Conservation (phyloP, 768 basidiomycete genomes). For the Chalciporus chontae region DNA sequence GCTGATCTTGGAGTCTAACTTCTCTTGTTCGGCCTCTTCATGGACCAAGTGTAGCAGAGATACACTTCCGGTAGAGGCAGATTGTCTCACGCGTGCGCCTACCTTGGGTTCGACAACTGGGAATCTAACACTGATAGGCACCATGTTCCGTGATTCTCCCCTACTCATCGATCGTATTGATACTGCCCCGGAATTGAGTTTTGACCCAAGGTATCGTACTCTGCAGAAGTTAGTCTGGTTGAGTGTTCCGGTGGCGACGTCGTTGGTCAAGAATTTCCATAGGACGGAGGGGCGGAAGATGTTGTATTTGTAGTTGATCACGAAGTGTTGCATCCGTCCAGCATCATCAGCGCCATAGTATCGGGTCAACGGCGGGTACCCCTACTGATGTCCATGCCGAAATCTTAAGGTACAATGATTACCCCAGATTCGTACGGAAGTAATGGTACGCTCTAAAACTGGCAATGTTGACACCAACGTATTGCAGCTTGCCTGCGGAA, state of each 20-base stretch:
- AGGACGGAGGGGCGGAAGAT: conserved; percentile 55
- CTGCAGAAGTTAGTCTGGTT: conserved; percentile 7
- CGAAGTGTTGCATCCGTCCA: conserved; percentile 58
- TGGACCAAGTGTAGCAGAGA: no score
- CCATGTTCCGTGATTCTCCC: no score
- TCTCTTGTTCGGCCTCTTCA: no score
- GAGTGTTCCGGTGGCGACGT: conserved; percentile 37
- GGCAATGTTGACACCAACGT: conserved; percentile 12
- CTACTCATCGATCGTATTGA: no score
- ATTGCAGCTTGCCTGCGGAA: conserved; percentile 8
- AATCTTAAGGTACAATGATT: background rate
- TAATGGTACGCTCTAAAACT: conserved; percentile 2
- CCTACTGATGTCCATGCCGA: conserved; percentile 7
- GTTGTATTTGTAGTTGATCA: conserved; percentile 48
- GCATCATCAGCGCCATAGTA: no score
- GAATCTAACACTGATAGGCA: no score
- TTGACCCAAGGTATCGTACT: conserved; percentile 10
- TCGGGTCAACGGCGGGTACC: no score
- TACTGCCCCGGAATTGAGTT: no score
- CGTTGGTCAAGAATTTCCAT: conserved; percentile 50
- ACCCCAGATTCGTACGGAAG: background rate
- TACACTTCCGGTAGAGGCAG: no score
- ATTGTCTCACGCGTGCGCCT: no score
- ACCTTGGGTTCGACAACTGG: no score
- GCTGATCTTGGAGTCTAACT: no score